Evolutionary conservation across 2,329 filamentous ascomycete genomes (phyloP), one percentile per base, ranked within the genome.

Genomic region (Calonectria hawksworthii): DNA sequence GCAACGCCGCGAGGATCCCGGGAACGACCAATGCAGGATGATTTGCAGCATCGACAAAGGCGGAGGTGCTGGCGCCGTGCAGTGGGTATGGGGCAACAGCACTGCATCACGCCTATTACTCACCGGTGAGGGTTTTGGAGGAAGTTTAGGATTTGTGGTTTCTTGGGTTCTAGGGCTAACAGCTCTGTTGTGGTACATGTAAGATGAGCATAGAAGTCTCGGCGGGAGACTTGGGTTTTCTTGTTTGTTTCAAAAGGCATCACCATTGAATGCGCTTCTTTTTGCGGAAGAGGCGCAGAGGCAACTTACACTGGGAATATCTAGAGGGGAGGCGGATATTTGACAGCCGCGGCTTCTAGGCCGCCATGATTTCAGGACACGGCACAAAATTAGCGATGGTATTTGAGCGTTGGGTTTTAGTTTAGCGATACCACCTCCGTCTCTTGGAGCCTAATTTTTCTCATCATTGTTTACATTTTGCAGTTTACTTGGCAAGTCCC

Each of bases 41-140:
- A 82, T 84, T 6, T 85, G 84, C 63, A 83, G 82, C 70, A 83
- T 85, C 63, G 84, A 85, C 66, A 79, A 84, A 38, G 83, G 83
- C 14, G 70, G 79, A 21, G 81, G 82, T 59, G 70, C 71, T 18
- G 81, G 83, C 23, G 72, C 68, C 34, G 56, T 75, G 21, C 76
- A 76, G 36, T 71, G 82, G 64, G 72, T 83, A 21, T 81, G 77
- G 76, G 51, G 50, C 5, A 79, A 81, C 50, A 81, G 79, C 47
- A 75, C 77, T 44, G 79, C 78, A n/a, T 47, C 78, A 28, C 69
- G 74, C 18, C 65, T 68, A 47, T 26, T 70, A 10, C 14, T 63
- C 36, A 41, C 21, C 6, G 47, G 14, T 26, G n/a, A 32, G 7
- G 28, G 56, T 9, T 36, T 65, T n/a, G 41, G 7, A 23, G 34